These are phyloP conservation scores for Sphagnum contortum DNA, from an alignment of 225 moss, liverwort and hornwort species.

Conservation along the genomic window DNA sequence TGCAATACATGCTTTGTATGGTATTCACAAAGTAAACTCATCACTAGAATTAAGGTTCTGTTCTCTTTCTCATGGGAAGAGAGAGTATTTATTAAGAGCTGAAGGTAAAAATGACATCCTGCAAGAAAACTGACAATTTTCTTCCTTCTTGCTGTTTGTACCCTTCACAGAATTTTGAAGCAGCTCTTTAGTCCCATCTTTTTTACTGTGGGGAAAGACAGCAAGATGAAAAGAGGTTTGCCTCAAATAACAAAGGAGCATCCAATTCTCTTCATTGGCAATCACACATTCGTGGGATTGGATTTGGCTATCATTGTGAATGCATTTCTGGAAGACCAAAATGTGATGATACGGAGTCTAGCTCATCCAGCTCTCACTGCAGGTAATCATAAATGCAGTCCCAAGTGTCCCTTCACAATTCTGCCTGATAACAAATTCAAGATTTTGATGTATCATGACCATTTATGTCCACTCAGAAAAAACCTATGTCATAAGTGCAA, in stretches of 20 bases:
- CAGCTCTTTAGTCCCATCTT: conserved; percentile 43
- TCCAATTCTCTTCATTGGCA: conserved; percentile 35
- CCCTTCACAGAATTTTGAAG: conserved; percentile 17
- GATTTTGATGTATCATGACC: too few species aligned
- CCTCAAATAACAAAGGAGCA: conserved; percentile 32
- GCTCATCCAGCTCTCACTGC: conserved; percentile 33
- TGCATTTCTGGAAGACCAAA: conserved; percentile 36
- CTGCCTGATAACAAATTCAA: too few species aligned
- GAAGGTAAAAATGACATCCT: too few species aligned
- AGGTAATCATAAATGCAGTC: conserved; percentile 8
- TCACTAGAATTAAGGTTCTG: too few species aligned
- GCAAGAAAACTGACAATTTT: too few species aligned
- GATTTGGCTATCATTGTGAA: conserved; percentile 36
- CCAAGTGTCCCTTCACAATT: too few species aligned
- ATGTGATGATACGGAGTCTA: conserved; percentile 34
- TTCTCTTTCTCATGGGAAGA: too few species aligned
- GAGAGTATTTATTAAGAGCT: too few species aligned
- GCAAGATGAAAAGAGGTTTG: conserved; percentile 28
- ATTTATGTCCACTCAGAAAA: too few species aligned
- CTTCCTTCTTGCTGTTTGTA: not conserved
- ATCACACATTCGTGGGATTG: conserved; percentile 51
- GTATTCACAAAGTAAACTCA: too few species aligned
- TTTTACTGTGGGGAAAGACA: conserved; percentile 27
- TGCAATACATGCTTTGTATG: too few species aligned
- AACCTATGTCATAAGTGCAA: too few species aligned